phyloP scores from a whole-genome alignment of 495 filamentous ascomycete genomes.

The Penicillium robsamsonii region DNA sequence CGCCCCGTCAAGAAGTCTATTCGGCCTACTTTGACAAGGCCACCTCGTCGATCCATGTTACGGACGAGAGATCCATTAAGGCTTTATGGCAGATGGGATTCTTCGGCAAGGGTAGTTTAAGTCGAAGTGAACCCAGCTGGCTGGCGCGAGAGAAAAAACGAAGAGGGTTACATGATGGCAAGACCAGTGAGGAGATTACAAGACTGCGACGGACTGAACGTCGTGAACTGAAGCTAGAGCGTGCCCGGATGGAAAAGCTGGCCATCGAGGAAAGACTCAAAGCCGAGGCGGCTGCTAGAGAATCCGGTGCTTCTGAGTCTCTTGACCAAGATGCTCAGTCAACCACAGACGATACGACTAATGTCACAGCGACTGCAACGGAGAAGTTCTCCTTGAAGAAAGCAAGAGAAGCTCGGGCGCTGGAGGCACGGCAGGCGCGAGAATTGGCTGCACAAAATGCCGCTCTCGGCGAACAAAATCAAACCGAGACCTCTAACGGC shows the following conservation, averaged over 20 bases:
- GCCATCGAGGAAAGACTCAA: constrained; percentile 69
- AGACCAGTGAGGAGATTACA: constrained; percentile 79
- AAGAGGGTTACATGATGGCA: constrained; percentile 57
- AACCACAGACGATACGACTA: constrained; percentile 19
- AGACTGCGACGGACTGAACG: constrained; percentile 73
- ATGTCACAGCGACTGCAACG: constrained; percentile 18
- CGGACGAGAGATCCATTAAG: constrained; percentile 67
- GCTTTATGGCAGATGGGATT: constrained; percentile 94
- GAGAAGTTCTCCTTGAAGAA: constrained; percentile 45
- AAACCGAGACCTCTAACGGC: constrained; percentile 28
- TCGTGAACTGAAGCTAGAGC: constrained; percentile 79
- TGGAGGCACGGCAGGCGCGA: constrained; percentile 31
- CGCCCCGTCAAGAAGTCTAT: constrained; percentile 69
- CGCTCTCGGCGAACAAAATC: constrained; percentile 6
- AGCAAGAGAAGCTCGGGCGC: constrained; percentile 37
- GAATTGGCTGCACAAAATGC: constrained; percentile 21
- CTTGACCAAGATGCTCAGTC: constrained; percentile 12
- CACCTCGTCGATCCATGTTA: constrained; percentile 82
- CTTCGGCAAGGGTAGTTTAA: constrained; percentile 90
- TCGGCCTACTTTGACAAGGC: constrained; percentile 72
- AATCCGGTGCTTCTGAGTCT: constrained; percentile 18
- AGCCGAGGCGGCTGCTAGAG: constrained; percentile 54
- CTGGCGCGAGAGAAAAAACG: constrained; percentile 74
- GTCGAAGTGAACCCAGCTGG: constrained; percentile 93
- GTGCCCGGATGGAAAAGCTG: constrained; percentile 80